A percentile compares a stretch with the other conserved stretches of the same genome.
phyloP scores from a whole-genome alignment of 139 green algal genomes.

The Volvox reticuliferus region DNA sequence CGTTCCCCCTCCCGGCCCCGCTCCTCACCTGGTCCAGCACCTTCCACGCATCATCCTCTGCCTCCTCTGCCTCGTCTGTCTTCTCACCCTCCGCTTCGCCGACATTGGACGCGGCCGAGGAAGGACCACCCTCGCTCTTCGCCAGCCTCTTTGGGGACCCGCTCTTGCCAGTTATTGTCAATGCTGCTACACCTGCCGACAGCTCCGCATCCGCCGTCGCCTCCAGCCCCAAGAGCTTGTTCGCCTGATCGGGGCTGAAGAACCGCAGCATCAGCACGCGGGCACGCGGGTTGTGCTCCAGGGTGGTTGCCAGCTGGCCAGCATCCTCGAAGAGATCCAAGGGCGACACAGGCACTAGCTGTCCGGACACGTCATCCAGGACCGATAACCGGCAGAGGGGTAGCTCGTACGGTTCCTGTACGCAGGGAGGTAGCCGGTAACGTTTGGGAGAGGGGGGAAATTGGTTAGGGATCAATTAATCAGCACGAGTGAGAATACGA shows the following conservation, averaged over 20 bases:
- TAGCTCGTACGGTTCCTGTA: constrained; percentile 62
- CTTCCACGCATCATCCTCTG: constrained; percentile 8
- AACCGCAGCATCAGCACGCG: constrained; percentile 67
- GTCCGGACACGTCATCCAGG: not conserved
- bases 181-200: not conserved
- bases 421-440: too few relatives aligned
- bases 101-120: not conserved
- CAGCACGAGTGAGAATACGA: too few relatives aligned
- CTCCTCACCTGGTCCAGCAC: constrained; percentile 24
- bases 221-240: constrained; percentile 45
- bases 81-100: not conserved
- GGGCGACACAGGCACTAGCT: constrained; percentile 33
- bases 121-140: not conserved
- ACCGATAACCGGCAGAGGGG: constrained; percentile 40
- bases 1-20: too few relatives aligned
- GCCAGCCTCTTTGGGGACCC: not conserved
- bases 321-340: constrained; percentile 59
- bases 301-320: constrained; percentile 41
- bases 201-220: too few relatives aligned
- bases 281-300: constrained; percentile 40
- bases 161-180: too few relatives aligned
- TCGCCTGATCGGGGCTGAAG: constrained; percentile 57
- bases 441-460: too few relatives aligned
- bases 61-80: not conserved
- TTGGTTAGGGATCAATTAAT: too few relatives aligned